These are phyloP conservation scores for Sporothrix mexicana DNA, from an alignment of 2,329 filamentous ascomycete species.

Conservation along the genomic window DNA sequence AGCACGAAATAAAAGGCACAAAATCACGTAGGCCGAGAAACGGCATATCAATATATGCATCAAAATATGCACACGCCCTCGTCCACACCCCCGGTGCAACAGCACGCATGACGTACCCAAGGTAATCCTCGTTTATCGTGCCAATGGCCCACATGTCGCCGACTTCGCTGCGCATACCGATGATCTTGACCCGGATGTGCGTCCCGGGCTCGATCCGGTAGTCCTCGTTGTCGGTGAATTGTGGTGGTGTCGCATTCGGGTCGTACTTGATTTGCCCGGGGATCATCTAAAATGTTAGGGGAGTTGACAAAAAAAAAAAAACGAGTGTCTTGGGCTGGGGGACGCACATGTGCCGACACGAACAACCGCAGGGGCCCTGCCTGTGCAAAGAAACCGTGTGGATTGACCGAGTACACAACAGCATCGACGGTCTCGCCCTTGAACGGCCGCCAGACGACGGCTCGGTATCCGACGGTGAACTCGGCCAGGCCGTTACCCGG, in stretches of 20 bases:
- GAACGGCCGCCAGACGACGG: slow-evolving; percentile 97
- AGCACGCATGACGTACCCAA: slow-evolving; percentile 58
- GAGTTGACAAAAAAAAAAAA: no score
- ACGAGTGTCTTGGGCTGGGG: slow-evolving; percentile 24
- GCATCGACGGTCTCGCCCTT: slow-evolving; percentile 98
- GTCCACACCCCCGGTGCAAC: background rate
- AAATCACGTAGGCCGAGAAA: background rate
- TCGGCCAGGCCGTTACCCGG: slow-evolving; percentile 91
- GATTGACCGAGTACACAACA: slow-evolving; percentile 88
- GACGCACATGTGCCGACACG: slow-evolving; percentile 77
- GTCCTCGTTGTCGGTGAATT: slow-evolving; percentile 94
- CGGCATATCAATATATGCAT: background rate
- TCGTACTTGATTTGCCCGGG: slow-evolving; percentile 92
- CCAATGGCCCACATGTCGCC: slow-evolving; percentile 96
- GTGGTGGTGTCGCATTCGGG: slow-evolving; percentile 92
- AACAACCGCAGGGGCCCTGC: slow-evolving; percentile 80
- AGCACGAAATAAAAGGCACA: background rate
- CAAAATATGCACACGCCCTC: background rate
- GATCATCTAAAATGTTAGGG: slow-evolving; percentile 72
- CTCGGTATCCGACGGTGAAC: slow-evolving; percentile 93
- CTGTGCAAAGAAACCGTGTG: slow-evolving; percentile 87
- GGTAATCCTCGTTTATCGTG: slow-evolving; percentile 87
- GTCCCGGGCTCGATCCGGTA: slow-evolving; percentile 93
- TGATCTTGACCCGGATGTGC: slow-evolving; percentile 91
- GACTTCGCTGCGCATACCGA: slow-evolving; percentile 91